A percentile compares a stretch with the other conserved stretches of the same genome.
Conservation (phyloP, 805 yeast genomes). For the Starmerella lactis-condensi region DNA sequence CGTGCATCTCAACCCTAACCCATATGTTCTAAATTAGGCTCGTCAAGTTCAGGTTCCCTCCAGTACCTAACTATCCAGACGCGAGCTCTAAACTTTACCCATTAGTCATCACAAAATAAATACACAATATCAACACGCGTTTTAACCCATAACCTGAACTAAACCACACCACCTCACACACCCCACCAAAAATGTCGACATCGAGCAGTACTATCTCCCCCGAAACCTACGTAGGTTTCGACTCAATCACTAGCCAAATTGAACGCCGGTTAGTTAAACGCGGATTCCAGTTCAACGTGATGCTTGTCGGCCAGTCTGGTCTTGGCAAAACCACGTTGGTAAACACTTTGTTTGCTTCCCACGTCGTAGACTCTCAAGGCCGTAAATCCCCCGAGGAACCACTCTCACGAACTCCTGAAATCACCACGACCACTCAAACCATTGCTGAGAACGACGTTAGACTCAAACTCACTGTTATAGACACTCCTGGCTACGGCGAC, state of each 20-base stretch:
- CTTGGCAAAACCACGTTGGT: constrained; percentile 84
- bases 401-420: constrained; percentile 70
- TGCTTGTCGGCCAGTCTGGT: constrained; percentile 85
- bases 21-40: too few relatives aligned
- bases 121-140: too few relatives aligned
- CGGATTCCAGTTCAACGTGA: constrained; percentile 85
- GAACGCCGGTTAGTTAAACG: constrained; percentile 78
- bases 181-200: constrained; percentile 1
- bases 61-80: too few relatives aligned
- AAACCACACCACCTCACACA: neutral
- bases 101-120: too few relatives aligned
- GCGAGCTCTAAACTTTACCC: too few relatives aligned
- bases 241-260: constrained; percentile 86
- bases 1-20: too few relatives aligned
- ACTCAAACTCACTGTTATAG: constrained; percentile 71
- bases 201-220: constrained; percentile 27
- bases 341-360: constrained; percentile 77
- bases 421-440: constrained; percentile 29
- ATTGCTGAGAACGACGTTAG: constrained; percentile 75
- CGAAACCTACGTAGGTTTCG: constrained; percentile 78
- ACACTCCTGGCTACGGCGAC: constrained; percentile 97
- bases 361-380: constrained; percentile 55
- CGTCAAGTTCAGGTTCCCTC: too few relatives aligned
- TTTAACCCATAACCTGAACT: neutral
- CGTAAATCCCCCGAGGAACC: constrained; percentile 52